Conservation (phyloP, 257 asterid genomes). For the Nicotiana paniculata region DNA sequence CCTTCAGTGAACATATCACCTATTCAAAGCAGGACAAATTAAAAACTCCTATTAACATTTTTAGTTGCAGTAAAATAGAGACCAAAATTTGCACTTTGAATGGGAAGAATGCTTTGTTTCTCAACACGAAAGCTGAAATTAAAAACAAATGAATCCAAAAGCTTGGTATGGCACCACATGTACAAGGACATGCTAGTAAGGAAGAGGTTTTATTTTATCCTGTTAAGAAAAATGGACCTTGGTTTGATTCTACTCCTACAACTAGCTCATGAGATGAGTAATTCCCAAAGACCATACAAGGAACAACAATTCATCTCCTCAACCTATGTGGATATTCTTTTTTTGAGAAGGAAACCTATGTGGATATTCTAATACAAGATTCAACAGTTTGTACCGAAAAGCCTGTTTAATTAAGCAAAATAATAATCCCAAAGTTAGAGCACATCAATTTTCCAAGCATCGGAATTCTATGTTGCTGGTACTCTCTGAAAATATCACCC, state of each 20-base stretch:
- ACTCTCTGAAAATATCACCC: too few relatives aligned
- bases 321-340: too few relatives aligned
- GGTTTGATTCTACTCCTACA: too few relatives aligned
- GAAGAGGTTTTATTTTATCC: not conserved
- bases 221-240: too few relatives aligned
- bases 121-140: not conserved
- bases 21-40: slow-evolving; percentile 19
- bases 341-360: too few relatives aligned
- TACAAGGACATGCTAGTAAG: not conserved
- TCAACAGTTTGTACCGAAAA: not conserved
- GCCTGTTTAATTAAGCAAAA: not conserved
- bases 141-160: not conserved
- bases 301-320: too few relatives aligned
- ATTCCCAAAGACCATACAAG: too few relatives aligned
- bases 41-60: slow-evolving; percentile 2
- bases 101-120: not conserved
- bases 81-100: not conserved
- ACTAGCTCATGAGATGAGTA: too few relatives aligned
- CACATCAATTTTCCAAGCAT: not conserved
- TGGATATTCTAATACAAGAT: not conserved
- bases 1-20: slow-evolving; percentile 93
- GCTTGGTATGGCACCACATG: not conserved
- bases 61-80: not conserved
- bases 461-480: not conserved
- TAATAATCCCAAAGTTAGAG: not conserved